These are phyloP conservation scores for Apiospora phragmitis DNA, from an alignment of 2,329 filamentous ascomycete species.

Conservation along the genomic window DNA sequence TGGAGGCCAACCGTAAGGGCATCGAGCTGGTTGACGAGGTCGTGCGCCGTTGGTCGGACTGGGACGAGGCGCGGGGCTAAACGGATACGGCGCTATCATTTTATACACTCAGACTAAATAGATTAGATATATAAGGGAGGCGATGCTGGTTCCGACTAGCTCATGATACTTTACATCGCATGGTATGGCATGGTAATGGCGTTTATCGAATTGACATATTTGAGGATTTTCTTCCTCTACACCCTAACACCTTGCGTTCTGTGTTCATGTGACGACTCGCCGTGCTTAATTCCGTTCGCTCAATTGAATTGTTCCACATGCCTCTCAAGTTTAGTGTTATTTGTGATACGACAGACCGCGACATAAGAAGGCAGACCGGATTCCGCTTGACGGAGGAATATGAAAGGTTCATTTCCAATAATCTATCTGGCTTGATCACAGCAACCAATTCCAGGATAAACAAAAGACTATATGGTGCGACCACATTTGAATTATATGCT, in stretches of 20 bases:
- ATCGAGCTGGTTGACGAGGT: constrained; percentile 68
- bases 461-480: no score
- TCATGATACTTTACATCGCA: neutral
- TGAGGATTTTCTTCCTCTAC: neutral
- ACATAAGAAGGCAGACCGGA: no score
- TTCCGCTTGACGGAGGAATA: no score
- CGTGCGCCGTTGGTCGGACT: constrained; percentile 81
- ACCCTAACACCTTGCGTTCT: no score
- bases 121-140: neutral
- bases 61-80: constrained; percentile 60
- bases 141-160: neutral
- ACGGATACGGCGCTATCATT: neutral
- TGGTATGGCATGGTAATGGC: neutral
- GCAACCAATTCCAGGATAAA: no score
- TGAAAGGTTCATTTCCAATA: no score
- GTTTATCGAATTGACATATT: neutral
- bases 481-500: no score
- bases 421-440: no score
- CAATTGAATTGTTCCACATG: neutral
- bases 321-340: no score
- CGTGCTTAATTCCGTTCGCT: neutral
- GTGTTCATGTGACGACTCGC: neutral
- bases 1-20: constrained; percentile 71
- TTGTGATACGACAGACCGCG: no score
- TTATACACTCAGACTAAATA: neutral